Evolutionary conservation across 2,329 filamentous ascomycete species (phyloP).

Genomic region (Coleophoma cylindrospora): DNA sequence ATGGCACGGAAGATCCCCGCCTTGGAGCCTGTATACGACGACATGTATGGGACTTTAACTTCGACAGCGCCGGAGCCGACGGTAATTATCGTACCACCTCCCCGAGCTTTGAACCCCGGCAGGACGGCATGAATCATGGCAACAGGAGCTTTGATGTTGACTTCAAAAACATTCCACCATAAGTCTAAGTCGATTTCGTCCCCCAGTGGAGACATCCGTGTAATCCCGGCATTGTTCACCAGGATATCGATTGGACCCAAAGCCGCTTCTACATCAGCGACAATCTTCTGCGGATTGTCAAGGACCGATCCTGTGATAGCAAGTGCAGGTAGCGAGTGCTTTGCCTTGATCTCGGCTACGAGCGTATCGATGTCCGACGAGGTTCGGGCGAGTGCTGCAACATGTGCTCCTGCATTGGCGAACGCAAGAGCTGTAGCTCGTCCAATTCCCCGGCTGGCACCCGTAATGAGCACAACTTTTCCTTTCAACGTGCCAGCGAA

Average conservation of each 20-base stretch:
- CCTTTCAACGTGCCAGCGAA: no score
- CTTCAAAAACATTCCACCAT: constrained; percentile 1
- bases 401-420: constrained; percentile 26
- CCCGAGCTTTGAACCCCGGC: constrained; percentile 5
- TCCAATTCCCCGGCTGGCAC: constrained; percentile 27
- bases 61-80: not conserved
- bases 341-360: constrained; percentile 12
- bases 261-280: not conserved
- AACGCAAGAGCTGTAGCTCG: constrained; percentile 29
- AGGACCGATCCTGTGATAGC: constrained; percentile 2
- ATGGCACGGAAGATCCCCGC: constrained; percentile 5
- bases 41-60: constrained; percentile 2
- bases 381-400: constrained; percentile 15
- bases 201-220: constrained; percentile 5
- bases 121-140: constrained; percentile 8
- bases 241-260: constrained; percentile 12
- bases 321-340: constrained; percentile 2
- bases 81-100: constrained; percentile 4
- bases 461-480: no score
- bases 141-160: constrained; percentile 2
- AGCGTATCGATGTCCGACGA: constrained; percentile 10
- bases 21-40: constrained; percentile 4
- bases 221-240: constrained; percentile 9
- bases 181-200: constrained; percentile 8
- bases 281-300: not conserved